Evolutionary conservation across 768 basidiomycete genomes (phyloP), one percentile per base, ranked within the genome.

Genomic region (Cubamyces sp.): DNA sequence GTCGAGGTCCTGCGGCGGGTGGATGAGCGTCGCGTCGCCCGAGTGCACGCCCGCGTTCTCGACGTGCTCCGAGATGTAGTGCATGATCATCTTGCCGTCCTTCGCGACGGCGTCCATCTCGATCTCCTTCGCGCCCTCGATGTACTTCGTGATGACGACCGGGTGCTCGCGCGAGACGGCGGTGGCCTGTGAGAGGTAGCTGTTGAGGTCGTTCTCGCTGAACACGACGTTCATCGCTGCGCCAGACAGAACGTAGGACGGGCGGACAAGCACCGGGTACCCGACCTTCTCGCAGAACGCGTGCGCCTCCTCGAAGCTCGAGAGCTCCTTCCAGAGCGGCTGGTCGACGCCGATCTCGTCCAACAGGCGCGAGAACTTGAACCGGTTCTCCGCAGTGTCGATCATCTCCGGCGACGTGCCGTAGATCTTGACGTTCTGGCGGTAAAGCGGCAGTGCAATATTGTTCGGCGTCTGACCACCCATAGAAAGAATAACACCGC

Each of bases 141-240:
- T 97, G 79, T 97, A 99, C 76, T 99, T 99, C 65, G 93, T 91
- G 76, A 98, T 98, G 69, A 99, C 96, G 65, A 98, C 96, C 1
- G 96, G 96, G 70, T 97, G 92, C 37, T 96, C 94, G 48, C 92
- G 88, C 45, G 97, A 99, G 59, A 99, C 95, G 56, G 92, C 95
- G 21, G 96, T 91, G 19, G 97, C 97, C 77, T 94, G 96, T 1
- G 90, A 91, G 61, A 99, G 83, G 74, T 98, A 99, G 74, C 87
- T 93, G 47, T 86, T 86, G 43, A 99, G 82, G 74, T 98, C 97
- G 71, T 96, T 90, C 45, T 84, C 82, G 12, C 94, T 96, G 60
- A 91, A 98, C 15, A 98, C 97, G 60, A 99, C 96, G 73, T 99
- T 99, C 97, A 99, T 99, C 25, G 97, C 97, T 1, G 96, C 97